Percentiles rank a stretch among this genome's conserved stretches.
Evolutionary conservation across 495 filamentous ascomycete species (phyloP).

Genomic region (Hyaloscypha finlandica): DNA sequence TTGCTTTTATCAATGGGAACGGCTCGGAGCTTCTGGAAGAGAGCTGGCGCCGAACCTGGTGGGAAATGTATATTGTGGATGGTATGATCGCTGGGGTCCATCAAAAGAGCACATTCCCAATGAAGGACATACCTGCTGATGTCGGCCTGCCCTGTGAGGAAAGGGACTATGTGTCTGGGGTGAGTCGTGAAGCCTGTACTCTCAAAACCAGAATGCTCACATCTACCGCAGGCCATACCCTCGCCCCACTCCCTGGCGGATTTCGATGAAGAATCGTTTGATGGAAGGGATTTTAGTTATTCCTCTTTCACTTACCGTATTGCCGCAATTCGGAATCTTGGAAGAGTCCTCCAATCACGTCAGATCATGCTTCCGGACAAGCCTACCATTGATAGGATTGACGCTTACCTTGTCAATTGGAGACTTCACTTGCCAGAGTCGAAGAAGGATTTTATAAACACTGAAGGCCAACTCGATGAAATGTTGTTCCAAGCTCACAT

Average conservation of each 20-base stretch:
- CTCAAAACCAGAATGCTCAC: slow-evolving; percentile 8
- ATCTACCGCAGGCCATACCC: slow-evolving; percentile 56
- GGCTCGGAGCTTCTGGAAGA: slow-evolving; percentile 59
- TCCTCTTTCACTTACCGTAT: slow-evolving; percentile 80
- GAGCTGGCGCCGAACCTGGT: slow-evolving; percentile 85
- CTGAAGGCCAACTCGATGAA: slow-evolving; percentile 74
- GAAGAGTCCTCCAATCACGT: slow-evolving; percentile 65
- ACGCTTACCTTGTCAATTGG: slow-evolving; percentile 81
- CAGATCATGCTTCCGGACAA: slow-evolving; percentile 46
- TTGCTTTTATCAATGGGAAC: slow-evolving; percentile 47
- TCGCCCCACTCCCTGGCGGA: slow-evolving; percentile 62
- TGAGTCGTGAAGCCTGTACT: slow-evolving; percentile 36
- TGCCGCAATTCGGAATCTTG: slow-evolving; percentile 72
- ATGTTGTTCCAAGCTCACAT: slow-evolving; percentile 92
- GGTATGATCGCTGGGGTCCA: slow-evolving; percentile 62
- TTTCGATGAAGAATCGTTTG: slow-evolving; percentile 70
- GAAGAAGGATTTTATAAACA: slow-evolving; percentile 71
- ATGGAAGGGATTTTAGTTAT: slow-evolving; percentile 61
- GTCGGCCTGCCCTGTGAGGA: slow-evolving; percentile 79
- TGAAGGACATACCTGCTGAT: slow-evolving; percentile 56
- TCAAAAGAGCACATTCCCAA: slow-evolving; percentile 56
- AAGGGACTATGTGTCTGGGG: slow-evolving; percentile 63
- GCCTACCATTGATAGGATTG: slow-evolving; percentile 55
- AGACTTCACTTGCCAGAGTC: slow-evolving; percentile 72
- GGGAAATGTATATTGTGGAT: slow-evolving; percentile 84